These are phyloP conservation scores for Suillus ampliporus DNA, from an alignment of 768 basidiomycete genomes.

Conservation along the genomic window DNA sequence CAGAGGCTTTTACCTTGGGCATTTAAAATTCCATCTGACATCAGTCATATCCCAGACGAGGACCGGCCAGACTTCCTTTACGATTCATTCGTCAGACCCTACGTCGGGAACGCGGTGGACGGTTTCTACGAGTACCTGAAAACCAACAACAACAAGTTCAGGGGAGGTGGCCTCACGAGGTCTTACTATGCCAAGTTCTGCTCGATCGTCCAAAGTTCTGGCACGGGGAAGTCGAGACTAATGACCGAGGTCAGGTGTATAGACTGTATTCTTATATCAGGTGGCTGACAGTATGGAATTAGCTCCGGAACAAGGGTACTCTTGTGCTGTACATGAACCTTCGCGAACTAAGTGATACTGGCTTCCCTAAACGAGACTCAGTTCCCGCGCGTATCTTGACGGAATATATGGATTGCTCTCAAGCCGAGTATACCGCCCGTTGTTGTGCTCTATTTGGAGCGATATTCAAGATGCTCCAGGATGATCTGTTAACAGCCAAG, in stretches of 20 bases:
- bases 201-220: conserved; percentile 26
- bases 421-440: neutral
- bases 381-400: conserved; percentile 22
- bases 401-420: neutral
- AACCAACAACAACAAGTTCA: conserved; percentile 13
- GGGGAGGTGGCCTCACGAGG: neutral
- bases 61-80: neutral
- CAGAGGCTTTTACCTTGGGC: neutral
- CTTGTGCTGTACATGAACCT: conserved; percentile 27
- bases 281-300: neutral
- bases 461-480: conserved; percentile 13
- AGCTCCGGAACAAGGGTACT: conserved; percentile 21
- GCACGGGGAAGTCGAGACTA: conserved; percentile 26
- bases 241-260: conserved; percentile 13
- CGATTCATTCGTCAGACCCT: conserved; percentile 9
- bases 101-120: conserved; percentile 12
- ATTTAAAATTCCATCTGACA: neutral
- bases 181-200: conserved; percentile 18
- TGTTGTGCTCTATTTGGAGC: conserved; percentile 23
- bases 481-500: conserved; percentile 9
- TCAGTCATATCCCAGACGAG: neutral
- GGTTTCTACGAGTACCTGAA: conserved; percentile 26
- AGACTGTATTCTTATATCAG: neutral
- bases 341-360: neutral
- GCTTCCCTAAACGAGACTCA: conserved; percentile 22